These are phyloP conservation scores for Grigorovia yakushimaensis DNA, from an alignment of 805 yeast genomes.

Conservation along the genomic window DNA sequence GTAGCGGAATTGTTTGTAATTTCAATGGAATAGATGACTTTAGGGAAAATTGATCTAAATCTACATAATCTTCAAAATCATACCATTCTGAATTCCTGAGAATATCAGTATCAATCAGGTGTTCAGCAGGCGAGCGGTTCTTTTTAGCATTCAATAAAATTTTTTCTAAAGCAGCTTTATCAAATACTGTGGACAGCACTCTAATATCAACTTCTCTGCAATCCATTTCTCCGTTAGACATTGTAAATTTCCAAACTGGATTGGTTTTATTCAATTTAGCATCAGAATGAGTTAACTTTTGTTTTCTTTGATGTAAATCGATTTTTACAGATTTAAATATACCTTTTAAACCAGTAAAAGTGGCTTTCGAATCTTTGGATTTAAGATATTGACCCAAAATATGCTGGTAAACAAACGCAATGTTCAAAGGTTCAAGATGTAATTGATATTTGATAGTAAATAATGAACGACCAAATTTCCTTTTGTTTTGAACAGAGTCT, in stretches of 20 bases:
- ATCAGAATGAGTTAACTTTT: constrained; percentile 32
- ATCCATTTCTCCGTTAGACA: constrained; percentile 62
- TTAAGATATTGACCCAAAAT: constrained; percentile 35
- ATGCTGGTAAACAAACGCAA: constrained; percentile 63
- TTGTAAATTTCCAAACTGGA: constrained; percentile 42
- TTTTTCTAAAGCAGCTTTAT: constrained; percentile 42
- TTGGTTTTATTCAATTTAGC: constrained; percentile 38
- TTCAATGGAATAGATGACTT: constrained; percentile 32
- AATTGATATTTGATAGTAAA: constrained; percentile 69
- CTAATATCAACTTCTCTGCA: constrained; percentile 61
- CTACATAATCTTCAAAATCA: constrained; percentile 67
- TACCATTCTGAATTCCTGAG: constrained; percentile 42
- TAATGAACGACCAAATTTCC: constrained; percentile 59
- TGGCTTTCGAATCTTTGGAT: constrained; percentile 33
- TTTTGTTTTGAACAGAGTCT: constrained; percentile 34
- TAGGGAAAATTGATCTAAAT: constrained; percentile 44
- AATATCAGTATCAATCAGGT: constrained; percentile 1
- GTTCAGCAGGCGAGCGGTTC: neutral
- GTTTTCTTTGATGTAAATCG: constrained; percentile 52
- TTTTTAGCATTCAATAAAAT: constrained; percentile 13
- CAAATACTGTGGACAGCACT: constrained; percentile 52
- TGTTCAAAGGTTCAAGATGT: constrained; percentile 52
- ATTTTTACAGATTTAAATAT: constrained; percentile 41
- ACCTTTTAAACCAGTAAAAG: constrained; percentile 56
- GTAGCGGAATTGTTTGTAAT: constrained; percentile 38